These are phyloP conservation scores for Debaryomyces tyrocola DNA, from an alignment of 805 yeast species.

Conservation along the genomic window DNA sequence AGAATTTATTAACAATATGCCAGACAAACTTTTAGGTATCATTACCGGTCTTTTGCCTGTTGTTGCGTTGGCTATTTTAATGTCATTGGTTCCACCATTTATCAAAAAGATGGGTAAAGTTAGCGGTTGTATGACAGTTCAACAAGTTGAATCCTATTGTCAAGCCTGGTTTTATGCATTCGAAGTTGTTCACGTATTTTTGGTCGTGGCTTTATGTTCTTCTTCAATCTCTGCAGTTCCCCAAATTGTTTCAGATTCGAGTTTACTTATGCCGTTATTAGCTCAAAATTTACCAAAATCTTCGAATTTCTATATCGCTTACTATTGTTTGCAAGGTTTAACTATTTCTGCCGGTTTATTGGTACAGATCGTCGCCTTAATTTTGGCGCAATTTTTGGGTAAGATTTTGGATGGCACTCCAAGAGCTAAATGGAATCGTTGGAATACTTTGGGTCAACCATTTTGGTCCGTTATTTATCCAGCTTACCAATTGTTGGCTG, in stretches of 20 bases:
- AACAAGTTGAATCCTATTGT: constrained; percentile 74
- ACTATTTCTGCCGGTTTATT: constrained; percentile 73
- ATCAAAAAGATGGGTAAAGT: constrained; percentile 69
- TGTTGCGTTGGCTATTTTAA: constrained; percentile 59
- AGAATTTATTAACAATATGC: constrained; percentile 56
- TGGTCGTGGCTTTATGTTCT: constrained; percentile 81
- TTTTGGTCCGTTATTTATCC: constrained; percentile 87
- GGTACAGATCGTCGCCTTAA: constrained; percentile 71
- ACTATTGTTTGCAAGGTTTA: constrained; percentile 79
- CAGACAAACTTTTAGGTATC: constrained; percentile 54
- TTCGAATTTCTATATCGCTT: constrained; percentile 84
- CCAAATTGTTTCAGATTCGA: constrained; percentile 65
- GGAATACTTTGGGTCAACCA: constrained; percentile 60
- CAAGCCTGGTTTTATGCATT: constrained; percentile 90
- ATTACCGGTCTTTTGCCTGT: constrained; percentile 72
- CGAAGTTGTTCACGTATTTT: constrained; percentile 85
- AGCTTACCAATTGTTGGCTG: constrained; percentile 67
- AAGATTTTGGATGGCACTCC: constrained; percentile 81
- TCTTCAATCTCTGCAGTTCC: constrained; percentile 78
- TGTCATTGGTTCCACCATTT: constrained; percentile 65
- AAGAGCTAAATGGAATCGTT: constrained; percentile 85
- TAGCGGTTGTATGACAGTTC: constrained; percentile 70
- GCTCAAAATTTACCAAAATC: constrained; percentile 83
- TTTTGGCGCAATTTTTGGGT: constrained; percentile 71
- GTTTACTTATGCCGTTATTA: constrained; percentile 68